Evolutionary conservation across 768 basidiomycete species (phyloP), one percentile per base, ranked within the genome.

Genomic region (Suillus brevipes): DNA sequence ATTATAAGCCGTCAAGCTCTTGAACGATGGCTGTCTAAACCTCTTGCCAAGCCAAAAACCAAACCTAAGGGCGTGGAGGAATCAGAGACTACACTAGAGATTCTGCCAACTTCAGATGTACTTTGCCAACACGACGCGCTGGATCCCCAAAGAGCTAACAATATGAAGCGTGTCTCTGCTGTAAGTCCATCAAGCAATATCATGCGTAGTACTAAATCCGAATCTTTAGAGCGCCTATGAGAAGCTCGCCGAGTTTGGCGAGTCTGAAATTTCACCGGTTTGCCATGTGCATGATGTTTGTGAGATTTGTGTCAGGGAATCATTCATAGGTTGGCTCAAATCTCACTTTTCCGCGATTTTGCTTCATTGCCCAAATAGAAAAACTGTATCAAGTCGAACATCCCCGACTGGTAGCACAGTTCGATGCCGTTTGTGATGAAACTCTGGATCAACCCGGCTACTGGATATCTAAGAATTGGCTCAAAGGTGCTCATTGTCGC

Each of bases 401-500:
- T 73, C 87, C 89, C 31, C 81, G 78, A 52, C 73, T 83, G n/a
- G 86, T 91, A 0, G 74, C 79, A 34, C 74, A 80, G 62, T 89
- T 92, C 64, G 87, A 92, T 56, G 79, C 82, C 5, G 72, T 86
- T 7, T 80, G 80, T 45, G 78, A 82, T 34, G 75, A 80, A 12
- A 76, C 77, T 5, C 77, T 78, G 14, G 83, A 84, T 63, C 73
- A 75, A 18, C 66, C 68, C 18, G 84, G 84, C 8, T 88, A 82
- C 72, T 92, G 89, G 88, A 85, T 94, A 70, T 94, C 93, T 0
- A 92, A 89, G 72, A 74, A 77, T 7, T 95, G 94, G 94, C 74
- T 90, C 4, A 89, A 83, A 84, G 92, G 92, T 90, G 64, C 18
- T 74, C 64, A 52, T 67, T 43, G 62, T 52, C 28, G 36, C 59